Conservation (phyloP, 768 basidiomycete genomes). For the Tulasnella sp. region DNA sequence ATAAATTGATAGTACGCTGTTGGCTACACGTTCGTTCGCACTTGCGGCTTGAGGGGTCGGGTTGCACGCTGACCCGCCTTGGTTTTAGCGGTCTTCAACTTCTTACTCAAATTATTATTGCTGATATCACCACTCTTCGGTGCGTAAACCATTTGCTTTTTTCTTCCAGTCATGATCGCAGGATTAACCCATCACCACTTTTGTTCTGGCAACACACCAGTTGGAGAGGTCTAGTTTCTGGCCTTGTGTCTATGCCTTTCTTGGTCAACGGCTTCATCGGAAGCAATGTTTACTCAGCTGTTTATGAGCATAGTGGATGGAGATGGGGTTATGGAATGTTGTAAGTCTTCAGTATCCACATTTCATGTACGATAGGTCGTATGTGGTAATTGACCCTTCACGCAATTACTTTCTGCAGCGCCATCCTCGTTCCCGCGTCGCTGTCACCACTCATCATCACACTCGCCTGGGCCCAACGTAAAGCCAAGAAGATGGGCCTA, state of each 20-base stretch:
- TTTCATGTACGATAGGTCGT: slow-evolving; percentile 4
- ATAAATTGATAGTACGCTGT: slow-evolving; percentile 28
- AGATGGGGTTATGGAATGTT: slow-evolving; percentile 54
- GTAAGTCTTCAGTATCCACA: neutral
- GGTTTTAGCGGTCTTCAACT: slow-evolving; percentile 44
- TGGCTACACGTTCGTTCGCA: slow-evolving; percentile 47
- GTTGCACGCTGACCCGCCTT: slow-evolving; percentile 23
- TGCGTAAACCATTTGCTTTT: no score
- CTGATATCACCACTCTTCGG: slow-evolving; percentile 47
- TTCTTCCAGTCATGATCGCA: no score
- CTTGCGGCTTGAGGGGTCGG: slow-evolving; percentile 20
- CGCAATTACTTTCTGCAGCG: no score
- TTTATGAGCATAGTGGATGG: slow-evolving; percentile 43
- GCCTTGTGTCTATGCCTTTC: slow-evolving; percentile 41
- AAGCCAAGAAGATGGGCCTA: slow-evolving; percentile 33
- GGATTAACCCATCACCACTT: neutral
- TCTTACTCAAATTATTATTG: slow-evolving; percentile 53
- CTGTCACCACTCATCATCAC: slow-evolving; percentile 44
- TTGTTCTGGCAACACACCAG: neutral
- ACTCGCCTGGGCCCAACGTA: slow-evolving; percentile 45
- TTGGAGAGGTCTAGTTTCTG: slow-evolving; percentile 44
- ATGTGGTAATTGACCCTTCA: slow-evolving; percentile 20
- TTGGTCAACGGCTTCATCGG: slow-evolving; percentile 56
- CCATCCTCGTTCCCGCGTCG: slow-evolving; percentile 42
- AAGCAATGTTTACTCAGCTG: slow-evolving; percentile 42